Conservation (phyloP, 2,329 filamentous ascomycete genomes). For the Alternaria novae-zelandiae region DNA sequence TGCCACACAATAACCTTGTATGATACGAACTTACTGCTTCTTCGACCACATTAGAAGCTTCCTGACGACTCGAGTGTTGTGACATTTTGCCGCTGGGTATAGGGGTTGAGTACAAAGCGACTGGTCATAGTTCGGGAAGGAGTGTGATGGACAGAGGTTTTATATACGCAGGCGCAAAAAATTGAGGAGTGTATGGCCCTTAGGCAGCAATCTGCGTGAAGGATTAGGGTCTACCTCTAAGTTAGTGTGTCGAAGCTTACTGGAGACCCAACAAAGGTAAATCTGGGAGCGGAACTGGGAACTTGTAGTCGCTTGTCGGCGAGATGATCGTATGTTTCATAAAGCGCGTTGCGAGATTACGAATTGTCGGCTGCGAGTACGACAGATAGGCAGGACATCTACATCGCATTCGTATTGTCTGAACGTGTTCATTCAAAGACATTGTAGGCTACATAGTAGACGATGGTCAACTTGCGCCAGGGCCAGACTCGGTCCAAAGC, state of each 20-base stretch:
- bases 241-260: neutral
- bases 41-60: neutral
- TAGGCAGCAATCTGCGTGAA: neutral
- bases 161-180: neutral
- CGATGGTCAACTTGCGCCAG: neutral
- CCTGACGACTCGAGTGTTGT: neutral
- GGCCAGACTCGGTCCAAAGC: neutral
- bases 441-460: neutral
- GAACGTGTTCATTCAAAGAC: neutral
- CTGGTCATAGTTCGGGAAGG: neutral
- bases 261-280: neutral
- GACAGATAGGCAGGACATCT: neutral
- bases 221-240: neutral
- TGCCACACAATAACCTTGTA: neutral
- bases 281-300: accelerated
- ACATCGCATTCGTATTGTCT: neutral
- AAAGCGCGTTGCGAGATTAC: neutral
- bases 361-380: neutral
- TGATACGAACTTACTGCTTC: neutral
- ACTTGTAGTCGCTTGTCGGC: too few species aligned
- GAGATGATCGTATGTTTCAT: neutral
- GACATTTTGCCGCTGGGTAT: neutral
- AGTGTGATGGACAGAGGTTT: neutral
- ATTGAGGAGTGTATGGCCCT: neutral
- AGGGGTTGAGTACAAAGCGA: neutral